A percentile compares a stretch with the other conserved stretches of the same genome.
phyloP scores from a whole-genome alignment of 495 filamentous ascomycete genomes.

The Aspergillus nidulans region DNA sequence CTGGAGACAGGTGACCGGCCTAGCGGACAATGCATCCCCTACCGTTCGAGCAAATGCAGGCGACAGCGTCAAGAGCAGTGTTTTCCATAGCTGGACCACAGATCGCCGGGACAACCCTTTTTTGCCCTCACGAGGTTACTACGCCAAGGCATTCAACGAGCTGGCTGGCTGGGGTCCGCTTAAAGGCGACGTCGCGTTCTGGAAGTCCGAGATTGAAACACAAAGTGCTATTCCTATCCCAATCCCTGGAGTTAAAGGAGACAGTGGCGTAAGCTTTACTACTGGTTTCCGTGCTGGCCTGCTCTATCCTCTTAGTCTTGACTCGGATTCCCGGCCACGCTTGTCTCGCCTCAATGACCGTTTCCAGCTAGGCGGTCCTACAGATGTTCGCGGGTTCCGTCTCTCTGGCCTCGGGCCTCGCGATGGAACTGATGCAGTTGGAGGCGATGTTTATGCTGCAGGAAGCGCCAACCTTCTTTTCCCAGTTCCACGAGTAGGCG shows the following conservation, averaged over 20 bases:
- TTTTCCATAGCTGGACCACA: conserved; percentile 74
- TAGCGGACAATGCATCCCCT: conserved; percentile 68
- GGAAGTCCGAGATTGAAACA: conserved; percentile 79
- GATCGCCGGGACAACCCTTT: conserved; percentile 78
- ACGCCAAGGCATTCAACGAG: conserved; percentile 71
- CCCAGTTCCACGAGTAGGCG: conserved; percentile 73
- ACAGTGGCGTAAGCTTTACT: conserved; percentile 70
- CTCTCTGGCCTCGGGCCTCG: conserved; percentile 82
- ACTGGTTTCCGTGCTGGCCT: conserved; percentile 60
- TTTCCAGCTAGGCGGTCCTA: conserved; percentile 90
- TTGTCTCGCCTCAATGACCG: conserved; percentile 87
- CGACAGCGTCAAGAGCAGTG: conserved; percentile 81
- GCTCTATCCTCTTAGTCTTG: conserved; percentile 57
- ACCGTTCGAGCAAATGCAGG: conserved; percentile 81
- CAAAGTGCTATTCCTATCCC: conserved; percentile 68
- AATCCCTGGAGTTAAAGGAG: conserved; percentile 58
- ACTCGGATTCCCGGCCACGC: conserved; percentile 43
- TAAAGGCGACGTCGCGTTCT: conserved; percentile 85
- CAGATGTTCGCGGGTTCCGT: conserved; percentile 90
- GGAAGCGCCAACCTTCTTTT: conserved; percentile 78
- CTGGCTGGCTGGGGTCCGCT: conserved; percentile 82
- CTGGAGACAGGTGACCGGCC: conserved; percentile 84
- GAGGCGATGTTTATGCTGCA: conserved; percentile 87
- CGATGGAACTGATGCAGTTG: conserved; percentile 78
- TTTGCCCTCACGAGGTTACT: conserved; percentile 75